Conservation (phyloP, 2,329 filamentous ascomycete species). For the Ophiostoma angusticollis region DNA sequence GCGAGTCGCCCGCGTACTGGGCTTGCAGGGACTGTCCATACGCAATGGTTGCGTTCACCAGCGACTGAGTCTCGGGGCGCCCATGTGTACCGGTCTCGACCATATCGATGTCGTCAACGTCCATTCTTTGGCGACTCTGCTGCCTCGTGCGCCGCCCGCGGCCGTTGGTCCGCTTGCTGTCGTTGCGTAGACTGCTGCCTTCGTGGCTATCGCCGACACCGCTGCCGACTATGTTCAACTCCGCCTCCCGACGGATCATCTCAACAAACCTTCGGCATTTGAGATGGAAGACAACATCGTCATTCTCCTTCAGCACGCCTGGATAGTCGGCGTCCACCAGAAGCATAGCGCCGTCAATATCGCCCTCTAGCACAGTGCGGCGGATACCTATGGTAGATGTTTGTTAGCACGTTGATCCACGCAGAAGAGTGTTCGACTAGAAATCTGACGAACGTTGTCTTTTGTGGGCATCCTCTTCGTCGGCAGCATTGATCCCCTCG, state of each 20-base stretch:
- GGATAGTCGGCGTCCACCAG: constrained; percentile 69
- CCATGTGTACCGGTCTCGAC: constrained; percentile 30
- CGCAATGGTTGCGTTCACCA: constrained; percentile 57
- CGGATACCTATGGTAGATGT: constrained; percentile 60
- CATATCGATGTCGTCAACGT: constrained; percentile 44
- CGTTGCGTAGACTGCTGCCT: neutral
- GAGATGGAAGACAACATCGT: constrained; percentile 76
- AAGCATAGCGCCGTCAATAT: constrained; percentile 83
- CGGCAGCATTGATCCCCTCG: constrained; percentile 52
- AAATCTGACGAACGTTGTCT: constrained; percentile 69
- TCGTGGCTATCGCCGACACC: constrained; percentile 26
- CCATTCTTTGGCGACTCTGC: constrained; percentile 38
- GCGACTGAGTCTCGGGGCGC: constrained; percentile 22
- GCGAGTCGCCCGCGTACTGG: constrained; percentile 62
- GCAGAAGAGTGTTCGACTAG: too few relatives aligned
- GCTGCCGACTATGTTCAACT: constrained; percentile 40
- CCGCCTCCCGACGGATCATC: constrained; percentile 68
- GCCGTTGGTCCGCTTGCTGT: constrained; percentile 1
- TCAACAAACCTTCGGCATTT: constrained; percentile 89
- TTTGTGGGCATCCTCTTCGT: constrained; percentile 77
- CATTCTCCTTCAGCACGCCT: constrained; percentile 63
- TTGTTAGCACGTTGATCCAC: neutral
- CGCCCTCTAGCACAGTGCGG: constrained; percentile 74
- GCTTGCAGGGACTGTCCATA: constrained; percentile 70
- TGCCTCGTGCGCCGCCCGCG: constrained; percentile 24